Evolutionary conservation across 768 basidiomycete genomes (phyloP).

Genomic region (Rickenella mellea): DNA sequence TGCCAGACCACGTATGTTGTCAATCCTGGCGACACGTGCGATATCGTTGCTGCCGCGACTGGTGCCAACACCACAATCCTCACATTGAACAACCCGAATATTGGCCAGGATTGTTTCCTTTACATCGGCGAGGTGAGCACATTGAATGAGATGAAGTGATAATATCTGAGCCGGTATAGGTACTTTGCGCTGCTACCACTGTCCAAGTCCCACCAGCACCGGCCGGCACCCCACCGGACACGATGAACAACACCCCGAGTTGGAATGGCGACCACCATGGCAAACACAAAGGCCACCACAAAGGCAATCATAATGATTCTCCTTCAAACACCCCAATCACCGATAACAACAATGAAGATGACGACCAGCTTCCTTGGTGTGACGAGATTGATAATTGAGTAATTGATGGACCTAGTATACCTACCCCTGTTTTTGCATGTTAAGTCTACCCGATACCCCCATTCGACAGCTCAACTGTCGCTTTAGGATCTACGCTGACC

Average conservation of each 20-base stretch:
- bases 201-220: slow-evolving; percentile 35
- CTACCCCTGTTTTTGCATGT: too few relatives aligned
- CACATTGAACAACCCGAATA: slow-evolving; percentile 65
- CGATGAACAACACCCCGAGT: slow-evolving; percentile 8
- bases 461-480: too few relatives aligned
- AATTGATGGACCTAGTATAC: too few relatives aligned
- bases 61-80: slow-evolving; percentile 47
- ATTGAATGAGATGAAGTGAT: not conserved
- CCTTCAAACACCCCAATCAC: slow-evolving; percentile 11
- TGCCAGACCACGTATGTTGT: slow-evolving; percentile 57
- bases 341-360: slow-evolving; percentile 13
- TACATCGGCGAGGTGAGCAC: slow-evolving; percentile 64
- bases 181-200: slow-evolving; percentile 39
- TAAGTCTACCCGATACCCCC: too few relatives aligned
- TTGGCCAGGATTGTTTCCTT: slow-evolving; percentile 53
- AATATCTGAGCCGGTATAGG: slow-evolving; percentile 21
- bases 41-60: slow-evolving; percentile 27
- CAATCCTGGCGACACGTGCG: slow-evolving; percentile 45
- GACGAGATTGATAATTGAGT: too few relatives aligned
- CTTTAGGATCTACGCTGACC: too few relatives aligned
- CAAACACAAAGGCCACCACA: slow-evolving; percentile 12
- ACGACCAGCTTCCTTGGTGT: slow-evolving; percentile 19
- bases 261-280: slow-evolving; percentile 11
- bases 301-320: slow-evolving; percentile 18
- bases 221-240: slow-evolving; percentile 7